phyloP scores from a whole-genome alignment of 2,329 filamentous ascomycete species.

The Rasamsonia emersonii region DNA sequence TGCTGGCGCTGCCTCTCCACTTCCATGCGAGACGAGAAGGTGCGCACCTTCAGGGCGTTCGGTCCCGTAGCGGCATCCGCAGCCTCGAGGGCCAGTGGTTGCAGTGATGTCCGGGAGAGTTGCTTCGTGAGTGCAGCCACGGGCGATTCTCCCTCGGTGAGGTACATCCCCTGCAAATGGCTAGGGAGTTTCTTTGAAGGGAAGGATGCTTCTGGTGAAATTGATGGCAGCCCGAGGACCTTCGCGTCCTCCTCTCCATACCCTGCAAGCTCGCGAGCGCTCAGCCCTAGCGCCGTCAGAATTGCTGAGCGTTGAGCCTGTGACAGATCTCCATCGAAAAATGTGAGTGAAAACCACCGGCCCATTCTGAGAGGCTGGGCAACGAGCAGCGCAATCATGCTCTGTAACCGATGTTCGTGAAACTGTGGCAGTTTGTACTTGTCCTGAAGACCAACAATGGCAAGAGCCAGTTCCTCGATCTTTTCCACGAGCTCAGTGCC shows the following conservation, averaged over 20 bases:
- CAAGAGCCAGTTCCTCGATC: constrained; percentile 66
- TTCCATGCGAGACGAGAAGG: constrained; percentile 70
- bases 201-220: constrained; percentile 46
- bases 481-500: constrained; percentile 83
- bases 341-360: constrained; percentile 73
- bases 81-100: constrained; percentile 70
- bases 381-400: constrained; percentile 72
- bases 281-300: constrained; percentile 71
- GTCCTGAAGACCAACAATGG: constrained; percentile 74
- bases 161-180: constrained; percentile 64
- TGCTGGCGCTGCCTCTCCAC: constrained; percentile 48
- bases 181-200: constrained; percentile 72
- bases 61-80: constrained; percentile 74
- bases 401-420: constrained; percentile 63
- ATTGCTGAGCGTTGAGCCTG: constrained; percentile 74
- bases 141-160: constrained; percentile 39
- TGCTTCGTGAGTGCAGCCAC: constrained; percentile 60
- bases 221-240: constrained; percentile 21
- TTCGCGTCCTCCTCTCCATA: constrained; percentile 50
- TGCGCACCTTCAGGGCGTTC: constrained; percentile 77
- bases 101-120: constrained; percentile 64
- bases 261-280: constrained; percentile 76
- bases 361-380: constrained; percentile 70
- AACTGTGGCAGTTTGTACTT: constrained; percentile 76
- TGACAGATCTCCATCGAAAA: constrained; percentile 89